Evolutionary conservation across 345 rosid species (phyloP).

Genomic region (Turritis glabra): DNA sequence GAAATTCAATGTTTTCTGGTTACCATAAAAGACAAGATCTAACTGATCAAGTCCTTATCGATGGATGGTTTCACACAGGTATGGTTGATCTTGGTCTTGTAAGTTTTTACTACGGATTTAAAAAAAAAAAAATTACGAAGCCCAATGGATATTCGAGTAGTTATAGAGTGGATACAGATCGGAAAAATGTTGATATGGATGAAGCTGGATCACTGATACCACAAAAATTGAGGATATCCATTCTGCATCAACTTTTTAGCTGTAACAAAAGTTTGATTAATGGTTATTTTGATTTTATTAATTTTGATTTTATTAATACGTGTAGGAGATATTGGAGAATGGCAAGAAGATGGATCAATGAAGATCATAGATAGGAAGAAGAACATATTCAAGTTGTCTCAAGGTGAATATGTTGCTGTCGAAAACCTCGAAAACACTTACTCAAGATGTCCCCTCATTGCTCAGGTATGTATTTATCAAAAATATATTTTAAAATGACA

Average conservation of each 20-base stretch:
- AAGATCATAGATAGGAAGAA: conserved; percentile 91
- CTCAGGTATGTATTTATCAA: conserved; percentile 54
- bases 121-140: no score
- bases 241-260: neutral
- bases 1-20: conserved; percentile 81
- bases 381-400: conserved; percentile 94
- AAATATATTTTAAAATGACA: neutral
- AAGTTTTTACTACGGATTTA: no score
- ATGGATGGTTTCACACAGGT: conserved; percentile 99
- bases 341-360: conserved; percentile 87
- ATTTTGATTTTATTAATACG: neutral
- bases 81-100: conserved; percentile 13
- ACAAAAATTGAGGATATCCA: neutral
- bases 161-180: neutral
- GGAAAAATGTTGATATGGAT: neutral
- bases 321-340: conserved; percentile 89
- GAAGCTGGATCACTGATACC: neutral
- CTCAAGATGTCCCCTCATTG: conserved; percentile 63
- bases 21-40: conserved; percentile 89
- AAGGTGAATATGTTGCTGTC: conserved; percentile 95
- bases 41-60: conserved; percentile 72
- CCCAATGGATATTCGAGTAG: no score
- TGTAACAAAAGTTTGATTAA: no score
- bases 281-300: no score
- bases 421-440: conserved; percentile 79